Evolutionary conservation across 164 flowering plant species (phyloP), one percentile per base, ranked within the genome.

Genomic region (Stephania japonica): DNA sequence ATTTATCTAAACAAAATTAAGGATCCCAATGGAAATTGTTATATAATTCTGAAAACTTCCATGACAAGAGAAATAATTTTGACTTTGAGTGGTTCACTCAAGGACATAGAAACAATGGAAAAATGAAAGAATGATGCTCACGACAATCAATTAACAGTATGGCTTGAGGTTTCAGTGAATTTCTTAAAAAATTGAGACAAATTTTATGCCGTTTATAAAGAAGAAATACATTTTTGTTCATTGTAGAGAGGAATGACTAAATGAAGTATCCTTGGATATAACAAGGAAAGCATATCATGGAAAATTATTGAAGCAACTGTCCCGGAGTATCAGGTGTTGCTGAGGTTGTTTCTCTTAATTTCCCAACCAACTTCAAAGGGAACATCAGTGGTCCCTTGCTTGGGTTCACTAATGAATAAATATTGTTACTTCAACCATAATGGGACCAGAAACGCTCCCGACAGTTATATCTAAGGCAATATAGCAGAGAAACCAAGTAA

Each of bases 1-100:
- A 90, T 78, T 93, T 93, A 78, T 93, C 98, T 93, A 78, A 61
- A 70, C 10, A 26, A 63, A 14, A 21, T 70, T 78, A 86, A 85
- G 89, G 85, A 83, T 71, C 56, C 12, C 56, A 70, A 19, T 59
- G 7, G 16, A 50, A 42, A 67, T 47, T 23, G 4, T 7, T 32
- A 32, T 32, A 32, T 32, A 1, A 32, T 32, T 32, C 38, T 2
- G 38, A 61, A 32, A 2, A 32, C 18, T 5, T 47, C 5, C 23
- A 25, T 56, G 23, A 26, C 9, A 18, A 43, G 16, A 42, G 16
- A 18, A 64, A 38, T 14, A 9, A 14, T 27, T 23, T n/a, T 25
- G 3, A n/a, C 23, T 14, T 16, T 5, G 13, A 47, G 11, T 16
- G 13, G 16, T 7, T 14, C 53, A 47, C 9, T 63, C 7, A 63